These are phyloP conservation scores for Suillus occidentalis DNA, from an alignment of 768 basidiomycete genomes.

Conservation along the genomic window DNA sequence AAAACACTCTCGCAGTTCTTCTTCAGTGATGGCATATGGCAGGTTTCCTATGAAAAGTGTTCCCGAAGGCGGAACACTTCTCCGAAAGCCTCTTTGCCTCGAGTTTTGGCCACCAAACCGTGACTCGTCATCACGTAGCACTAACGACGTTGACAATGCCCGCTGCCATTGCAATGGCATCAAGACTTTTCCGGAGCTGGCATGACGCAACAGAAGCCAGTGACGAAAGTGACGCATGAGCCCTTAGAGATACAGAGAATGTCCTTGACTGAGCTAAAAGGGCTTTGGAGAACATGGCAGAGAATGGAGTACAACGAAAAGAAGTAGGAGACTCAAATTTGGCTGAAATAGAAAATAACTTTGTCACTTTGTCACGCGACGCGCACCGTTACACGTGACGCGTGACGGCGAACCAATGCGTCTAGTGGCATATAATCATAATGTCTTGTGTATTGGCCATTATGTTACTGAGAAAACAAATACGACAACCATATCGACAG, in stretches of 20 bases:
- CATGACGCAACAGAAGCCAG: constrained; percentile 12
- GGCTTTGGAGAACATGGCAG: constrained; percentile 23
- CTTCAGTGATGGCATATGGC: constrained; percentile 45
- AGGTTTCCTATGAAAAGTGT: constrained; percentile 52
- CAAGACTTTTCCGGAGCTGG: neutral
- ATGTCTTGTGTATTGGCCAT: neutral
- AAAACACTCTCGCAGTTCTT: constrained; percentile 43
- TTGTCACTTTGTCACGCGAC: constrained; percentile 10
- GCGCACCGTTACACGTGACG: constrained; percentile 20
- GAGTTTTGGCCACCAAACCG: neutral
- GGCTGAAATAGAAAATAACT: constrained; percentile 4
- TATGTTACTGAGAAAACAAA: constrained; percentile 2
- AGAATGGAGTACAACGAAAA: neutral
- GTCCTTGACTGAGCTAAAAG: constrained; percentile 19
- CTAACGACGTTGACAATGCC: constrained; percentile 19
- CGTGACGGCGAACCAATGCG: neutral
- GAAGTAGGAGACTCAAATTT: neutral
- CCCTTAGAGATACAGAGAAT: constrained; percentile 11
- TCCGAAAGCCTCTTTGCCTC: constrained; percentile 6
- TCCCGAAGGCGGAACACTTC: constrained; percentile 28
- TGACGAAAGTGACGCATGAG: constrained; percentile 17
- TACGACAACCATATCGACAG: constrained; percentile 1
- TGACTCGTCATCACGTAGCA: constrained; percentile 7
- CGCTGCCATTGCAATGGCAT: constrained; percentile 13
- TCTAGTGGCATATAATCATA: neutral